Conservation (phyloP, 306 rosid genomes). For the Phaseolus lunatus region DNA sequence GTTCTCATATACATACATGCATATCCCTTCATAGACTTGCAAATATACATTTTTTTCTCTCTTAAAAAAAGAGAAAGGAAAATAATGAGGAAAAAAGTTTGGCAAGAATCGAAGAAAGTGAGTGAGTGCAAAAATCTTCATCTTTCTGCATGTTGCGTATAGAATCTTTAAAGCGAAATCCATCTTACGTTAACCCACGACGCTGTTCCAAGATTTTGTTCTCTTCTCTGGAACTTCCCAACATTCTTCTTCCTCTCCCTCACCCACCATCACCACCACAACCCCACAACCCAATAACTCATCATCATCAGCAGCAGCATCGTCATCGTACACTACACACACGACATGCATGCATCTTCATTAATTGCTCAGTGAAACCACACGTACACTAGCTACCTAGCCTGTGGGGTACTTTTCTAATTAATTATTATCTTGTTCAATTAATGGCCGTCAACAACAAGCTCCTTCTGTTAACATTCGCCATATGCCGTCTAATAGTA, state of each 20-base stretch:
- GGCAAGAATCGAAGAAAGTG: constrained; percentile 6
- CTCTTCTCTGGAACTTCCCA: constrained; percentile 44
- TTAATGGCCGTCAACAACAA: constrained; percentile 52
- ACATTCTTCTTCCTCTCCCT: constrained; percentile 35
- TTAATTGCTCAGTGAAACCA: constrained; percentile 6
- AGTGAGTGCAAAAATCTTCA: constrained; percentile 33
- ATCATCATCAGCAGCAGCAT: neutral
- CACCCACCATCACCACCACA: constrained; percentile 11
- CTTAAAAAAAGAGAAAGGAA: neutral
- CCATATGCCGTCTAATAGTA: constrained; percentile 62
- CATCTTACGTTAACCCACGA: constrained; percentile 65
- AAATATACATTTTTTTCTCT: neutral
- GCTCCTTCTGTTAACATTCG: constrained; percentile 65
- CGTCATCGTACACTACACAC: constrained; percentile 10
- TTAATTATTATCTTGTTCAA: neutral
- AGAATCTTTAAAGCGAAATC: constrained; percentile 74
- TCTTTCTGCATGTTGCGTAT: constrained; percentile 61
- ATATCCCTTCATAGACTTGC: neutral
- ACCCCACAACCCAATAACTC: neutral
- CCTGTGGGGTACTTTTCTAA: constrained; percentile 10
- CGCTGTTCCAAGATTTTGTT: constrained; percentile 66
- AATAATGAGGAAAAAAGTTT: neutral
- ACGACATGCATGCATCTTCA: neutral
- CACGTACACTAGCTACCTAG: constrained; percentile 1
- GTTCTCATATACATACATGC: neutral